A percentile compares a stretch with the other conserved stretches of the same genome.
Conservation (phyloP, 371 early-diverging fungal genomes). For the Amoeboaphelidium protococcarum region DNA sequence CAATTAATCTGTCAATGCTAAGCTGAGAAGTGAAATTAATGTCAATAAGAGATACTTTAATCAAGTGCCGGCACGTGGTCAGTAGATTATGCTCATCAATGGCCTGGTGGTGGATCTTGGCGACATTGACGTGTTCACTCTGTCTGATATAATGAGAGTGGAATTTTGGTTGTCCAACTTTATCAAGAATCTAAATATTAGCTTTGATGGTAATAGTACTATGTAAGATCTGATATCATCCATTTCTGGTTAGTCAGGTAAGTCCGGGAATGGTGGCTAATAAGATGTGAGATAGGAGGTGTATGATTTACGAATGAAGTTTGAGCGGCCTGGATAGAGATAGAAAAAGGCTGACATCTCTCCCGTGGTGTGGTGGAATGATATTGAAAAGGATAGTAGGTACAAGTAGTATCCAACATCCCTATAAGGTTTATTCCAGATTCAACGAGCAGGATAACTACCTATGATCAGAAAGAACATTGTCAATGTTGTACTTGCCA, state of each 20-base stretch:
- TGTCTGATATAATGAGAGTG: constrained; percentile 4
- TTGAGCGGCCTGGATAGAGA: constrained; percentile 14
- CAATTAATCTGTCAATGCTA: constrained; percentile 11
- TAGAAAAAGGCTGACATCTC: constrained; percentile 43
- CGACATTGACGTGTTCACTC: constrained; percentile 36
- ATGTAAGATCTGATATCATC: not conserved
- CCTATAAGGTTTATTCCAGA: constrained; percentile 19
- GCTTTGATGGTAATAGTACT: constrained; percentile 15
- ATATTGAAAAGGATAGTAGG: constrained; percentile 41
- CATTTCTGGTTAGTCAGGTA: constrained; percentile 25
- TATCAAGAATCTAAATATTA: constrained; percentile 17
- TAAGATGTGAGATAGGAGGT: constrained; percentile 7
- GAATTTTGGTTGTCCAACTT: constrained; percentile 11
- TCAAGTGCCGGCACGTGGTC: not conserved
- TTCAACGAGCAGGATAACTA: constrained; percentile 36
- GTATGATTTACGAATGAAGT: constrained; percentile 7
- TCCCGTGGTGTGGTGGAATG: constrained; percentile 55
- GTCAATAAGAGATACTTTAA: constrained; percentile 9
- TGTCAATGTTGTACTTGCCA: constrained; percentile 29
- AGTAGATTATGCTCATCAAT: constrained; percentile 32
- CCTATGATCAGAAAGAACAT: constrained; percentile 40
- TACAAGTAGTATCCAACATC: constrained; percentile 37
- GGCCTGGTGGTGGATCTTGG: constrained; percentile 23
- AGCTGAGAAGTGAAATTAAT: constrained; percentile 10
- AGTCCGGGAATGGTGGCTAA: constrained; percentile 32